Percentiles rank a stretch among this genome's conserved stretches.
phyloP scores from a whole-genome alignment of 352 stramenopile genomes.

The Pythium brachiatum region DNA sequence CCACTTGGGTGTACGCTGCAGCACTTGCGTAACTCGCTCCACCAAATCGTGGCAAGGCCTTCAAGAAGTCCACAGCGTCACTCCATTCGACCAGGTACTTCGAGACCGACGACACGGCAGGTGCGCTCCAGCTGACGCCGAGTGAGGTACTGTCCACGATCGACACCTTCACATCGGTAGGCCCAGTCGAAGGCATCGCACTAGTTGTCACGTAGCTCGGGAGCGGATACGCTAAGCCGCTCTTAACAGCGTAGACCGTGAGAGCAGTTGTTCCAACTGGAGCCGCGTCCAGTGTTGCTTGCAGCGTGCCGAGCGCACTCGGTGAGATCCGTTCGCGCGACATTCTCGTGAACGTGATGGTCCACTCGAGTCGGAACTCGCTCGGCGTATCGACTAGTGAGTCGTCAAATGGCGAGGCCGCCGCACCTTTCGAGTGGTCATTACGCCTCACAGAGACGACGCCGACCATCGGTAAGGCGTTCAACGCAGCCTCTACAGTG shows the following conservation, averaged over 20 bases:
- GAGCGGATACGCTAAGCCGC: slow-evolving; percentile 18
- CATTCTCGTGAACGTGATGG: slow-evolving; percentile 65
- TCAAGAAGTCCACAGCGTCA: slow-evolving; percentile 37
- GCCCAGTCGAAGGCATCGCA: slow-evolving; percentile 44
- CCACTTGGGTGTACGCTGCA: slow-evolving; percentile 45
- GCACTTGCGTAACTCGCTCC: slow-evolving; percentile 48
- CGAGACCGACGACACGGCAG: slow-evolving; percentile 19
- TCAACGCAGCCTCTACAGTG: slow-evolving; percentile 53
- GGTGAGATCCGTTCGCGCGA: slow-evolving; percentile 50
- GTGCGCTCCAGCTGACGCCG: slow-evolving; percentile 63
- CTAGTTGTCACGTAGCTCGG: slow-evolving; percentile 40
- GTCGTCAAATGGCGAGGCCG: slow-evolving; percentile 39
- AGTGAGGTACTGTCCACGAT: slow-evolving; percentile 59
- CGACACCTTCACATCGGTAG: slow-evolving; percentile 49
- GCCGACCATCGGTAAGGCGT: slow-evolving; percentile 45
- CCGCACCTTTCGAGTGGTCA: slow-evolving; percentile 55
- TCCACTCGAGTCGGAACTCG: slow-evolving; percentile 62
- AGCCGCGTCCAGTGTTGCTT: slow-evolving; percentile 27
- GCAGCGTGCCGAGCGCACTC: slow-evolving; percentile 44
- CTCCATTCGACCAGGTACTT: slow-evolving; percentile 90
- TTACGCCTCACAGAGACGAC: slow-evolving; percentile 52
- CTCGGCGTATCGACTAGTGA: slow-evolving; percentile 39
- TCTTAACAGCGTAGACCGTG: slow-evolving; percentile 30
- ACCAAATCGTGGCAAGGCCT: slow-evolving; percentile 26
- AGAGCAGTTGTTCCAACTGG: slow-evolving; percentile 19